These are phyloP conservation scores for Globisporangium rhizosaccharum DNA, from an alignment of 352 stramenopile genomes.

Conservation along the genomic window DNA sequence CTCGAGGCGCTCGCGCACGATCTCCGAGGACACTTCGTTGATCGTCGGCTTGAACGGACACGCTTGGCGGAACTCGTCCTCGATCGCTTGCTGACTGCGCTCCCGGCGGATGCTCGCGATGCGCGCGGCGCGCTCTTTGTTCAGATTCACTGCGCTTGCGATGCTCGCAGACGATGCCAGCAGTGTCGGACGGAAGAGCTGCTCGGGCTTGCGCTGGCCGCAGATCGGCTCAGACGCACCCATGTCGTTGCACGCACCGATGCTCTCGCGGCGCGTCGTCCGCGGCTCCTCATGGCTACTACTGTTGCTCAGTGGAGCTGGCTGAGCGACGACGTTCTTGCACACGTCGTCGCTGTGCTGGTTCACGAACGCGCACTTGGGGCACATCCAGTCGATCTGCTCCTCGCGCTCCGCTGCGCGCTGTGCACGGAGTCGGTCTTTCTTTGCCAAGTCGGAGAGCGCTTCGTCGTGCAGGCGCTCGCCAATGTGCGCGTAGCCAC, in stretches of 20 bases:
- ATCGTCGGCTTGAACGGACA: constrained; percentile 74
- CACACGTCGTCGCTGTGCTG: constrained; percentile 46
- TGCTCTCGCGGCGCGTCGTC: constrained; percentile 13
- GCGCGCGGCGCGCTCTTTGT: constrained; percentile 37
- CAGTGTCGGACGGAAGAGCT: constrained; percentile 69
- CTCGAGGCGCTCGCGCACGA: constrained; percentile 65
- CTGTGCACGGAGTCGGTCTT: constrained; percentile 38
- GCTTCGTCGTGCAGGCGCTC: constrained; percentile 74
- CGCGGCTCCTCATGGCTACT: neutral
- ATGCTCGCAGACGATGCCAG: constrained; percentile 23
- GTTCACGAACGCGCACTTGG: constrained; percentile 70
- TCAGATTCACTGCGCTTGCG: constrained; percentile 23
- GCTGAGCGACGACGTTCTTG: constrained; percentile 40
- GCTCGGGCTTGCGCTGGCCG: constrained; percentile 44
- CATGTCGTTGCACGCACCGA: constrained; percentile 14
- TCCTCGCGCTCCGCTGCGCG: constrained; percentile 36
- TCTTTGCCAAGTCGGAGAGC: constrained; percentile 58
- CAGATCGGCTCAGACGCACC: constrained; percentile 31
- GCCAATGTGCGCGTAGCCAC: constrained; percentile 58
- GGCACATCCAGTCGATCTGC: constrained; percentile 73
- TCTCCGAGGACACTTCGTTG: constrained; percentile 63
- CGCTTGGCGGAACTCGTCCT: constrained; percentile 58
- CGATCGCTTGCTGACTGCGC: constrained; percentile 45
- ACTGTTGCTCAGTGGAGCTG: neutral
- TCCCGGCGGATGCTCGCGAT: constrained; percentile 34